A percentile compares a stretch with the other conserved stretches of the same genome.
phyloP scores from a whole-genome alignment of 176 grass and related monocot genomes.

The Urochloa ruziziensis region DNA sequence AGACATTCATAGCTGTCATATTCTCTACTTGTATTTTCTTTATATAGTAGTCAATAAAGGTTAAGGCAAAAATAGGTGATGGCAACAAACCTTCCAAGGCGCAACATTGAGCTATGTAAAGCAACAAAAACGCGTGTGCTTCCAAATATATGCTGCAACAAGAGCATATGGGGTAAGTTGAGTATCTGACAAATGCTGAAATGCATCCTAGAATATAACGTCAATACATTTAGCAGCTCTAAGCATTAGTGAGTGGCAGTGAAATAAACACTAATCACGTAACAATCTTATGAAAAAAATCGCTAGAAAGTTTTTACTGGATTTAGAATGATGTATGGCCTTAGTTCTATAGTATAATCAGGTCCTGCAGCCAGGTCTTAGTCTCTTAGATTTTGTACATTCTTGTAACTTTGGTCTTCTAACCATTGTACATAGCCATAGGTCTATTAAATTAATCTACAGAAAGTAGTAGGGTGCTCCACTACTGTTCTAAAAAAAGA shows the following conservation, averaged over 20 bases:
- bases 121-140: slow-evolving; percentile 85
- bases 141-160: slow-evolving; percentile 83
- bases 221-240: not conserved
- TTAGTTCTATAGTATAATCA: not conserved
- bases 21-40: not conserved
- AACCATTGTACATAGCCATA: not conserved
- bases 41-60: slow-evolving; percentile 3
- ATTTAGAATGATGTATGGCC: not conserved
- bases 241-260: not conserved
- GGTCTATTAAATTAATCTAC: not conserved
- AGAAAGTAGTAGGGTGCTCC: not conserved
- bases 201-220: slow-evolving; percentile 7
- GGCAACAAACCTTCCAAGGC: slow-evolving; percentile 63
- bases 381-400: not conserved
- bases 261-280: not conserved
- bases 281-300: not conserved
- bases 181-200: slow-evolving; percentile 15
- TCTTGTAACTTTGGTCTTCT: slow-evolving; percentile 4
- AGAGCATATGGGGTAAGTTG: slow-evolving; percentile 25
- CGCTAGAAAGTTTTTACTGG: not conserved
- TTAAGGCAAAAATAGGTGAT: slow-evolving; percentile 2
- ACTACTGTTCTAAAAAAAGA: not conserved
- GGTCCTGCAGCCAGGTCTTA: not conserved
- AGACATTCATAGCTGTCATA: slow-evolving; percentile 22
- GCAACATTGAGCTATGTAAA: slow-evolving; percentile 83